phyloP scores from a whole-genome alignment of 202 grass and related monocot genomes.

The Carex arenaria region DNA sequence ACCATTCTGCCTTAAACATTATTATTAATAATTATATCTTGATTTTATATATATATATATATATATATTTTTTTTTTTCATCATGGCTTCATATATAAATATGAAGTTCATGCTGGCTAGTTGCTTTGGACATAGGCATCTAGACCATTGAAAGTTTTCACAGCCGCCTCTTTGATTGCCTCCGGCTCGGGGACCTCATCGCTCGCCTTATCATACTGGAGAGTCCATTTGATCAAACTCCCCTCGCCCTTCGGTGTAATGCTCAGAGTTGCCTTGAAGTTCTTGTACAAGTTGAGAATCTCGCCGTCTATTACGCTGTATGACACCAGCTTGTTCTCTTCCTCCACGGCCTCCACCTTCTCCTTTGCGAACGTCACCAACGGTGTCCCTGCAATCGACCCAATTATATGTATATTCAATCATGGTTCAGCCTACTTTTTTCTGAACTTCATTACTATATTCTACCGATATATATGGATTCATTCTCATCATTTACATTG shows the following conservation, averaged over 20 bases:
- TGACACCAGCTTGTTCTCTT: conserved; percentile 55
- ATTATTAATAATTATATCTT: background rate
- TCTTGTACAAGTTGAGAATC: conserved; percentile 59
- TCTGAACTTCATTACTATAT: too few relatives aligned
- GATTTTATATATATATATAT: too few relatives aligned
- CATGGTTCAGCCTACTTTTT: too few relatives aligned
- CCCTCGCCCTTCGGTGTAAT: conserved; percentile 35
- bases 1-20: too few relatives aligned
- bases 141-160: conserved; percentile 64
- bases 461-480: too few relatives aligned
- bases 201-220: conserved; percentile 59
- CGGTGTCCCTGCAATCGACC: conserved; percentile 38
- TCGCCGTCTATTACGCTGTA: conserved; percentile 93
- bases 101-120: conserved; percentile 19
- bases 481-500: too few relatives aligned
- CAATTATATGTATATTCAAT: too few relatives aligned
- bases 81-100: too few relatives aligned
- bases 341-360: conserved; percentile 63
- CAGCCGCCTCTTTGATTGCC: conserved; percentile 56
- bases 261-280: conserved; percentile 57
- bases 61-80: too few relatives aligned
- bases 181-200: conserved; percentile 65
- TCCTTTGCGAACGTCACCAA: conserved; percentile 77
- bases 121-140: conserved; percentile 81
- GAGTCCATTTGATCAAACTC: conserved; percentile 48